phyloP scores from a whole-genome alignment of 2,329 filamentous ascomycete species.

The Tolypocladium album region DNA sequence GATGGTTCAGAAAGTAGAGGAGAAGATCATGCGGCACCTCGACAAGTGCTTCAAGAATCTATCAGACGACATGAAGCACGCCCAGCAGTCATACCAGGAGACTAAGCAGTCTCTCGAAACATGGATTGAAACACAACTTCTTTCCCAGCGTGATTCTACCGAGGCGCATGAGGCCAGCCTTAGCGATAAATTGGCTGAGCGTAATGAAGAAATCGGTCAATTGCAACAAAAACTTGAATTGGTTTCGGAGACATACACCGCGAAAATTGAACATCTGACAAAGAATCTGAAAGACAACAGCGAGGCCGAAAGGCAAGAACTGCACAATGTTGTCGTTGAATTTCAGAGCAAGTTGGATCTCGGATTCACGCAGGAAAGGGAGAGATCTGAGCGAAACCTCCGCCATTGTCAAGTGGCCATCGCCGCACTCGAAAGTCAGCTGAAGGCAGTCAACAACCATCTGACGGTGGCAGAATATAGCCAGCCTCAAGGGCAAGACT shows the following conservation, averaged over 20 bases:
- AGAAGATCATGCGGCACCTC: neutral
- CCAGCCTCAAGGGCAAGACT: neutral
- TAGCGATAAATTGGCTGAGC: constrained; percentile 7
- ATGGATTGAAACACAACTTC: constrained; percentile 2
- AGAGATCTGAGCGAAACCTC: constrained; percentile 7
- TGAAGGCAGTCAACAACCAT: constrained; percentile 10
- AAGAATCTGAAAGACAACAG: constrained; percentile 3
- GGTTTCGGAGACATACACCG: constrained; percentile 7
- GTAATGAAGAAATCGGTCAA: constrained; percentile 9
- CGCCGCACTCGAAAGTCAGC: constrained; percentile 7
- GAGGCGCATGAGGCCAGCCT: constrained; percentile 6
- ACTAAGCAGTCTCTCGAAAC: constrained; percentile 7
- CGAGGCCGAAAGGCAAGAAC: constrained; percentile 5
- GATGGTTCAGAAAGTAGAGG: neutral
- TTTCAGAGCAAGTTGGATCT: constrained; percentile 12
- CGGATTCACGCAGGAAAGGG: constrained; percentile 11
- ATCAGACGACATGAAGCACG: neutral
- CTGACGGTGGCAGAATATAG: constrained; percentile 1
- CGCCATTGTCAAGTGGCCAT: constrained; percentile 6
- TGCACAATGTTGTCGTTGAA: constrained; percentile 8
- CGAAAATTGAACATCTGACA: constrained; percentile 9
- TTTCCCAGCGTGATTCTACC: constrained; percentile 1
- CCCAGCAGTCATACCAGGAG: constrained; percentile 7
- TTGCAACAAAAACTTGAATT: constrained; percentile 11
- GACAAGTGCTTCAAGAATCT: neutral